phyloP scores from a whole-genome alignment of 1,284 basidiomycete species.

The Ganoderma multipileum region DNA sequence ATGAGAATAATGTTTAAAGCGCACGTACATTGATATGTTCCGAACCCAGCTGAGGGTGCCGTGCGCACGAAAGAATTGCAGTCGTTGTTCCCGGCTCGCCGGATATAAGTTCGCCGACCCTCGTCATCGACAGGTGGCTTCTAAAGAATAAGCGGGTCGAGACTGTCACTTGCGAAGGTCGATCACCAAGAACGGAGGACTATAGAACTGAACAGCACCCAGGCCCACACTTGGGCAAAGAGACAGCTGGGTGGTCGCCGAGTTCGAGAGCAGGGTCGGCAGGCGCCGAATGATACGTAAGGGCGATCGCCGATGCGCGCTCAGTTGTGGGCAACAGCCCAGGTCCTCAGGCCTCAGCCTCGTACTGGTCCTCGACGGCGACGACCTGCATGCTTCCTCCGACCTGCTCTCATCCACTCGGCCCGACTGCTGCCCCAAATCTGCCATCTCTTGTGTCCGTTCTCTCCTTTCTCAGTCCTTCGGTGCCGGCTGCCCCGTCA shows the following conservation, averaged over 20 bases:
- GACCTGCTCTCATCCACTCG: background rate
- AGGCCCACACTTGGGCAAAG: background rate
- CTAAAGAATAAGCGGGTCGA: background rate
- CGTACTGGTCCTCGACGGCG: conserved; percentile 8
- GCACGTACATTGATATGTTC: background rate
- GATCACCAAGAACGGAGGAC: background rate
- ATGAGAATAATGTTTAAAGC: background rate
- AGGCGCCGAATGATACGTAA: conserved; percentile 20
- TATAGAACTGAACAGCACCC: background rate
- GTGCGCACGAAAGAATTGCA: background rate
- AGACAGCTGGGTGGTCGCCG: background rate
- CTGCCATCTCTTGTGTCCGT: background rate
- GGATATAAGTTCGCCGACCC: background rate
- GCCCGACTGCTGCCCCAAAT: background rate
- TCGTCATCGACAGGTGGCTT: background rate
- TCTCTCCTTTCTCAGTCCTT: background rate
- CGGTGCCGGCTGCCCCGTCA: background rate
- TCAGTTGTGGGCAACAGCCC: background rate
- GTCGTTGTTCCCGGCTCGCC: background rate
- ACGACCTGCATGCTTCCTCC: conserved; percentile 12
- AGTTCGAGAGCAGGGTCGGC: conserved; percentile 4
- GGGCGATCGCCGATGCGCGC: conserved; percentile 20
- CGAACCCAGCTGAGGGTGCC: background rate
- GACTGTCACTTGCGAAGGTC: background rate
- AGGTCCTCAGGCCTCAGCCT: background rate